Percentiles rank a stretch among this genome's conserved stretches.
These are phyloP conservation scores for Evernia prunastri DNA, from an alignment of 495 filamentous ascomycete species.

Conservation along the genomic window DNA sequence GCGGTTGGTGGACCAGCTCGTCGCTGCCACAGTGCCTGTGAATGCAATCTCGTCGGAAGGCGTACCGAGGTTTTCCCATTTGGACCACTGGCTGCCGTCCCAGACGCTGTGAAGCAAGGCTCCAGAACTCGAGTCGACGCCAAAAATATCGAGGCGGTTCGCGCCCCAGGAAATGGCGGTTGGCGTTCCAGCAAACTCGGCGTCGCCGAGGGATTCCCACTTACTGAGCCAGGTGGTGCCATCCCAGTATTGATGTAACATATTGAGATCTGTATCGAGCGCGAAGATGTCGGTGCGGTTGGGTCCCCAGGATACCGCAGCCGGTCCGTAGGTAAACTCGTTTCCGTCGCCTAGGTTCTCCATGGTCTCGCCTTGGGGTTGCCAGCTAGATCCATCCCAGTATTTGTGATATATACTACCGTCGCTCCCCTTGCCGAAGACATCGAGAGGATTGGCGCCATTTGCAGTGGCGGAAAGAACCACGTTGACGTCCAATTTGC, in stretches of 20 bases:
- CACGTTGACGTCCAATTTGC: constrained; percentile 12
- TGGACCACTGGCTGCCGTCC: constrained; percentile 22
- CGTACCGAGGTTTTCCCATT: constrained; percentile 19
- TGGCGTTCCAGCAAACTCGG: background rate
- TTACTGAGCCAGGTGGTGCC: constrained; percentile 27
- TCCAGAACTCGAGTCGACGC: background rate
- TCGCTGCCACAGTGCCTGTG: constrained; percentile 21
- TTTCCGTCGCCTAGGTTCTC: background rate
- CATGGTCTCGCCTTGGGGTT: background rate
- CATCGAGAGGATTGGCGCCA: constrained; percentile 30
- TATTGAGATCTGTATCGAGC: constrained; percentile 16
- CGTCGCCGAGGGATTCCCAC: constrained; percentile 12
- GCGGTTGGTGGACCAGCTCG: constrained; percentile 18
- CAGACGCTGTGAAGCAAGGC: constrained; percentile 22
- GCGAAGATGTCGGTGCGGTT: constrained; percentile 27
- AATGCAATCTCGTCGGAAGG: constrained; percentile 24
- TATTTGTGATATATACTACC: constrained; percentile 18
- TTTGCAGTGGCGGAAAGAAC: constrained; percentile 28
- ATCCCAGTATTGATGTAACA: background rate
- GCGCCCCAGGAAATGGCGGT: constrained; percentile 19
- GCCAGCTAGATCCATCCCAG: constrained; percentile 23
- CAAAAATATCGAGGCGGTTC: constrained; percentile 25
- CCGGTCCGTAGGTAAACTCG: background rate
- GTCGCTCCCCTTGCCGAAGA: constrained; percentile 28
- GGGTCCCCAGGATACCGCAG: constrained; percentile 11